Conservation (phyloP, 768 basidiomycete species). For the Leccinum variicolor region DNA sequence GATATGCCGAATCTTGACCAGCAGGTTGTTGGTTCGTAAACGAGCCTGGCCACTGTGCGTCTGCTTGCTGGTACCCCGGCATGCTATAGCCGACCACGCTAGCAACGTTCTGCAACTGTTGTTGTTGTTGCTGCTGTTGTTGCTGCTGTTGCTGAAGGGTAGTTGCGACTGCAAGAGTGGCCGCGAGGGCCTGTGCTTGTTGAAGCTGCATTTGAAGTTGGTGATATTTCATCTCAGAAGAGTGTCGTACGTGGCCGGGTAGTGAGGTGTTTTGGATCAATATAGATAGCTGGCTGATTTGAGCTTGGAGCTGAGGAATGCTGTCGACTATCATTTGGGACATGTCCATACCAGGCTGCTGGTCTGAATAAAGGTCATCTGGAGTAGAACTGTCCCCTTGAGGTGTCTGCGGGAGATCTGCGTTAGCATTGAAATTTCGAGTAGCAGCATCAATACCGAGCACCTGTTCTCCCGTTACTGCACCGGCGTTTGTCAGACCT, state of each 20-base stretch:
- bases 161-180: constrained; percentile 57
- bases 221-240: constrained; percentile 80
- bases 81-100: constrained; percentile 39
- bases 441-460: neutral
- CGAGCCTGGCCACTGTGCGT: constrained; percentile 41
- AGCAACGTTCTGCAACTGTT: constrained; percentile 34
- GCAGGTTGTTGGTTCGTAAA: constrained; percentile 64
- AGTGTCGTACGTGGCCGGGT: constrained; percentile 68
- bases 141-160: constrained; percentile 53
- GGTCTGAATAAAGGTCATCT: constrained; percentile 71
- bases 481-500: constrained; percentile 29
- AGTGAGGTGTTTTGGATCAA: constrained; percentile 79
- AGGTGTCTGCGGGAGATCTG: constrained; percentile 14
- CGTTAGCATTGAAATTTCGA: constrained; percentile 1
- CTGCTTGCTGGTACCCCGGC: constrained; percentile 40
- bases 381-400: constrained; percentile 33
- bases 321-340: constrained; percentile 68
- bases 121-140: constrained; percentile 35
- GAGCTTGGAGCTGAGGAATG: constrained; percentile 82
- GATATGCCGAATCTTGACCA: constrained; percentile 81
- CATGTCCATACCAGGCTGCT: constrained; percentile 71
- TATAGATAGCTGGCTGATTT: constrained; percentile 73
- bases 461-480: constrained; percentile 36
- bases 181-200: constrained; percentile 72
- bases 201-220: constrained; percentile 76